Evolutionary conservation across 441 rosid genomes (phyloP), one percentile per base, ranked within the genome.

Genomic region (Eutrema salsugineum): DNA sequence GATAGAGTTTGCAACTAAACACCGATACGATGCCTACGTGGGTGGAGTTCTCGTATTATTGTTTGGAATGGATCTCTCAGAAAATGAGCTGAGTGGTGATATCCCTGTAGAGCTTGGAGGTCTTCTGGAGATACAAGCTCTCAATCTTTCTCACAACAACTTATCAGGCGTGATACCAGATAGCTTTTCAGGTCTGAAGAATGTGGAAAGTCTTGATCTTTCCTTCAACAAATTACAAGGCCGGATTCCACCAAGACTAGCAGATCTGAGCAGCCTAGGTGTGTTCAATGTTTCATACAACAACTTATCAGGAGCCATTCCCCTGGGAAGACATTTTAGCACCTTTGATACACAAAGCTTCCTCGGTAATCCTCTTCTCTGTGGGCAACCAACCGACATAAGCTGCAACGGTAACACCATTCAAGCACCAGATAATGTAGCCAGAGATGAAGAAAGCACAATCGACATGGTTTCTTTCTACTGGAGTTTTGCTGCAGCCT

Each of bases 201-300:
- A 61, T 33, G 1, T 79, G 8, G 82, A 79, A 54, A 75, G 80
- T 14, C 49, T 77, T 30, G 80, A 77, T 47, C 30, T 71, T 16
- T 77, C 80, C 6, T 66, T 30, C 68, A 79, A 79, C 48, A 56
- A 46, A 1, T 63, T 78, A 58, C 68, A 44, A 27, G 70, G 75
- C 0, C 5, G 2, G 32, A 71, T 78, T 55, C 84, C 80, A 4
- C 7, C 12, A n/a, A 17, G 59, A 8, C 62, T 75, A 12, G 15
- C 58, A 2, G 36, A 56, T 2, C 15, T 81, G 3, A 42, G 15
- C 35, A 61, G 17, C 5, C 19, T 81, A 0, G 19, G 28, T 0
- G 43, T 30, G 0, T 81, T 81, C 30, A 70, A 71, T 12, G 66
- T 74, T n/a, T 71, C 78, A 0, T 33, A 28, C 47, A 78, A 74